Base-by-base conservation (phyloP, 2,329 filamentous ascomycete genomes). In the Nigrograna mackinnonii region DNA sequence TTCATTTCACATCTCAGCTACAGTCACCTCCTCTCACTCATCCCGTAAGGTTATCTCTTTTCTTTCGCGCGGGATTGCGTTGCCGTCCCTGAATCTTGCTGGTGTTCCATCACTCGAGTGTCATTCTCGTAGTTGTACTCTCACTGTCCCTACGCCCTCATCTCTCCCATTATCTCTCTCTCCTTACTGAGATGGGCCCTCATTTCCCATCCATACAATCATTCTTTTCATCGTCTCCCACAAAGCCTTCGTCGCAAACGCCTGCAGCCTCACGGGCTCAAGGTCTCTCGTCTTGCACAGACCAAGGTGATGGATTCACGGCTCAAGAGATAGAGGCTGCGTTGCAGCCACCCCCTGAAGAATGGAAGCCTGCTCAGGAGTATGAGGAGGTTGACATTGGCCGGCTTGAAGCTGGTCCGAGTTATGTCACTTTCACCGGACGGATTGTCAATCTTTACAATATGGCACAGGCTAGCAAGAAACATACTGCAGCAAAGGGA, bases 391-490 rank as follows among this genome's bases (percentile, higher is more conserved):
- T 69, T 2, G 58, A 68, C 3, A 79, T 84, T 22, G 68, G 63
- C 5, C 58, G 73, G 4, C 66, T 85, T 1, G 49, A 75, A 24
- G 67, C 75, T 2, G 81, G 81, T 0, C 76, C 76, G 0, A 66
- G 66, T 22, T 67, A 74, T 37, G 72, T 83, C 21, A 69, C 69
- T 3, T 77, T 84, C 43, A 72, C 69, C 24, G 82, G 82, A 2
- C 70, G 82, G 20, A 59, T 85, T 11, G 78, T 80, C 9, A 83
- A 83, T 56, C 73, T 82, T 47, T 75, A 66, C 35, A 68, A 78
- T 21, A 62, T 71, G 5, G 54, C 58, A 9, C 74, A 70, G 17
- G 64, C 63, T 3, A 72, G 66, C 43, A 74, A 70, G 47, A 69
- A 64, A 28, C 69, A 74, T 24, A 62, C 60, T 26, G 69, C 70